Evolutionary conservation across 2,329 filamentous ascomycete species (phyloP), one percentile per base, ranked within the genome.

Genomic region (Ceratocystis huliohia): DNA sequence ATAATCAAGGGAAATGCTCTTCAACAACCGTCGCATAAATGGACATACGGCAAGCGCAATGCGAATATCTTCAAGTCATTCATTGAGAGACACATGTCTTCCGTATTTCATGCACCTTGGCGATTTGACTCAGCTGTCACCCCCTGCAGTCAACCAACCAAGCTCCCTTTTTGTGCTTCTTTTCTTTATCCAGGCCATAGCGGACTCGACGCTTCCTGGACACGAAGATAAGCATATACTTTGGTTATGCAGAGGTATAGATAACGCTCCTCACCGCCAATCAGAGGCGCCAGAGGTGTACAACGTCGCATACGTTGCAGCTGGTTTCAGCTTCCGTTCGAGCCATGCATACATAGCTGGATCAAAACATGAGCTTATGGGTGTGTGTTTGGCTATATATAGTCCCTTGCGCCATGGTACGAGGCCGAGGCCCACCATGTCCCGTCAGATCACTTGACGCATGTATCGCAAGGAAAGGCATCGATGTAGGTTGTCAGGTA

Each of bases 211-310:
- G 53, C 33, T 30, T 57, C 25, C 7, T 3, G 15, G 17, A 33
- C 28, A 57, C 53, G 33, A 57, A 17, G 46, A 22, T 22, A n/a
- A 33, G 13, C 25, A 17, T 57, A n/a, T 8, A 7, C 2, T 57
- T 7, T 33, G 3, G 53, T 17, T 17, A 33, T 57, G 10, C 25
- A 17, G n/a, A n/a, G 53, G 33, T 30, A 57, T 30, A 57, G 46
- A 57, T 57, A 57, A 17, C 53, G 53, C 13, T 33, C 25, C 33
- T 57, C 53, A 57, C 53, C 53, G 53, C 53, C 53, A 57, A 30
- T 57, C 33, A 30, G n/a, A n/a, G 5, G n/a, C 53, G 7, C 33
- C 15, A 17, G 28, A 7, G 28, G 13, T 17, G 53, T 57, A 57
- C 53, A 57, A 33, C 25, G 15, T 33, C 53, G 25, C 53, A 57